These are phyloP conservation scores for Quercus agrifolia DNA, from an alignment of 306 rosid genomes.

Conservation along the genomic window DNA sequence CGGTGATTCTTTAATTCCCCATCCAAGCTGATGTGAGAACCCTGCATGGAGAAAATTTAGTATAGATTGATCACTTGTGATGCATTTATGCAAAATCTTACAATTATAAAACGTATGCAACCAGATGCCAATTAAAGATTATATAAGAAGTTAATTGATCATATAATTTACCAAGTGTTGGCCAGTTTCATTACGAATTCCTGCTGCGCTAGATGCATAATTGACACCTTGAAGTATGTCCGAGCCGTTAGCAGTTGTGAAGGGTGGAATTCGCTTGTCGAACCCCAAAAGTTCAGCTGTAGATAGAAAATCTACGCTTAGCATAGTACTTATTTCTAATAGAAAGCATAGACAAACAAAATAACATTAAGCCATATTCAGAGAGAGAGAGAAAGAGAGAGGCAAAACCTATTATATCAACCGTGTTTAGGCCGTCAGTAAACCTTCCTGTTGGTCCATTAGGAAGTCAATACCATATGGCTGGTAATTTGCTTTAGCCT, in stretches of 20 bases:
- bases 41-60: too few species aligned
- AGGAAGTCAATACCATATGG: constrained; percentile 72
- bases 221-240: constrained; percentile 51
- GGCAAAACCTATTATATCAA: constrained; percentile 50
- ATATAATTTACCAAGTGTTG: constrained; percentile 18
- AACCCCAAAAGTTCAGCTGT: constrained; percentile 73
- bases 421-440: constrained; percentile 48
- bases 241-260: constrained; percentile 11
- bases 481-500: constrained; percentile 49
- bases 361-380: background rate
- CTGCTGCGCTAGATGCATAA: constrained; percentile 70
- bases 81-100: too few species aligned
- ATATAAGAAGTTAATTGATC: background rate
- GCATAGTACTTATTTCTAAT: background rate
- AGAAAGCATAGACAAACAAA: background rate
- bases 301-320: background rate
- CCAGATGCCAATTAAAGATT: too few species aligned
- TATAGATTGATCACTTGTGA: too few species aligned
- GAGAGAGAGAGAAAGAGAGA: background rate
- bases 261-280: constrained; percentile 44
- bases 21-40: too few species aligned
- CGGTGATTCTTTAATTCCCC: too few species aligned
- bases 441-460: constrained; percentile 64
- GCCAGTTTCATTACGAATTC: constrained; percentile 49
- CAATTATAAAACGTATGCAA: too few species aligned